phyloP scores from a whole-genome alignment of 192 early-diverging fungal genomes.

The Gonapodya prolifera region DNA sequence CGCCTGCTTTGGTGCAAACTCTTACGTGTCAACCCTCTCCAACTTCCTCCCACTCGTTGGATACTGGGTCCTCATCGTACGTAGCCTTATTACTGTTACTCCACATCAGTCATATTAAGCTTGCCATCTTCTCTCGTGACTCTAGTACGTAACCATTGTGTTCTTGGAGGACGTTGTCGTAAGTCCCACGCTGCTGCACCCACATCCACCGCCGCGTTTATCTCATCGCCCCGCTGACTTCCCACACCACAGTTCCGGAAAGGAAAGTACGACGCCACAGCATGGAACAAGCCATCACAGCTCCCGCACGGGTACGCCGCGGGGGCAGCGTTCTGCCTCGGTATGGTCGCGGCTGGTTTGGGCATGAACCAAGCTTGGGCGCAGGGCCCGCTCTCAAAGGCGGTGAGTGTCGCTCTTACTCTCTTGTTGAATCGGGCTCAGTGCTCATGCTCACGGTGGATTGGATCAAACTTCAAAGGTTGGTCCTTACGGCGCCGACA shows the following conservation, averaged over 20 bases:
- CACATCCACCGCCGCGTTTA: no score
- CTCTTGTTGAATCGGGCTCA: neutral
- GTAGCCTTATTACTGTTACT: no score
- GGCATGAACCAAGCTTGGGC: neutral
- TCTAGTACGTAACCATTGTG: slow-evolving; percentile 9
- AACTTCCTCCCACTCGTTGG: slow-evolving; percentile 21
- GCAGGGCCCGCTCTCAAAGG: neutral
- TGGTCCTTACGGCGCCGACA: neutral
- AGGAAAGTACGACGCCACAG: neutral
- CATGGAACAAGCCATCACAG: slow-evolving; percentile 12
- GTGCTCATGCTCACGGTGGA: neutral
- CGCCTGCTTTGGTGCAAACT: slow-evolving; percentile 11
- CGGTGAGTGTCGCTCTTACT: neutral
- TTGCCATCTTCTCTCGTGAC: no score
- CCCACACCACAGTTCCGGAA: neutral
- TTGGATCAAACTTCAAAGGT: neutral
- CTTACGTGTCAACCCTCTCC: slow-evolving; percentile 14
- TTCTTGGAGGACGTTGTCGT: neutral
- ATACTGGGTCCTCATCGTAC: slow-evolving; percentile 15
- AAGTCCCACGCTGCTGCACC: neutral
- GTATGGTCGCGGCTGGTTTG: slow-evolving; percentile 16
- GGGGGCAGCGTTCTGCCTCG: slow-evolving; percentile 10
- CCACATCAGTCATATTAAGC: no score
- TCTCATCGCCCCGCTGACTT: slow-evolving; percentile 2
- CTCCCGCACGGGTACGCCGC: slow-evolving; percentile 18